Conservation (phyloP, 768 basidiomycete species). For the Boletus vermiculosoides region DNA sequence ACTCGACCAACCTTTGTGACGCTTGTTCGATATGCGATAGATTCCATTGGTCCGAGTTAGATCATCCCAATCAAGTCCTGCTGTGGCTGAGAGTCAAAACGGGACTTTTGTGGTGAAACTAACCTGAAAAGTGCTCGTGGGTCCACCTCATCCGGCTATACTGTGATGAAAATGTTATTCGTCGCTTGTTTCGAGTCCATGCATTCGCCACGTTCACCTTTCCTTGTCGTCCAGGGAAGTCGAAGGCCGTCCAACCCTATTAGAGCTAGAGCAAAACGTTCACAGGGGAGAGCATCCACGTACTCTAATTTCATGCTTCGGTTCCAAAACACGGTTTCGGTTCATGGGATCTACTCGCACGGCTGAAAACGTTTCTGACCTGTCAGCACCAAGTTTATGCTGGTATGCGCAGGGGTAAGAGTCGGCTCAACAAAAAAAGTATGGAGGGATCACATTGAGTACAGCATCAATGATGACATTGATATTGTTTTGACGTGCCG, state of each 20-base stretch:
- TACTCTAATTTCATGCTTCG: conserved; percentile 66
- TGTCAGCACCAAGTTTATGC: conserved; percentile 87
- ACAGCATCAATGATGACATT: conserved; percentile 85
- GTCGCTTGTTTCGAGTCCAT: conserved; percentile 2
- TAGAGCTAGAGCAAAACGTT: conserved; percentile 3
- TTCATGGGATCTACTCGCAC: conserved; percentile 70
- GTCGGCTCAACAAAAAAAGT: not conserved
- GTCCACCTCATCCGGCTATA: conserved; percentile 74
- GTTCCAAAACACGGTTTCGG: conserved; percentile 59
- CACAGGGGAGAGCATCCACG: conserved; percentile 5
- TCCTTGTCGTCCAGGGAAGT: conserved; percentile 72
- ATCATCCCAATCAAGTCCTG: conserved; percentile 86
- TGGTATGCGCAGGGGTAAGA: conserved; percentile 27
- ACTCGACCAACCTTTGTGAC: conserved; percentile 77
- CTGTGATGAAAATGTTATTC: conserved; percentile 35
- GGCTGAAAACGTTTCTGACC: conserved; percentile 63
- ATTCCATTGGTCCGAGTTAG: conserved; percentile 59
- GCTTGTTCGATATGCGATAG: conserved; percentile 66
- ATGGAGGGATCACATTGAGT: conserved; percentile 60
- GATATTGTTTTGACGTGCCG: conserved; percentile 67
- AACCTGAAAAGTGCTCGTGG: conserved; percentile 78
- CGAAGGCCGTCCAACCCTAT: conserved; percentile 85
- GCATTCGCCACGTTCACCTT: conserved; percentile 47
- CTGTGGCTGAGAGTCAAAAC: not conserved
- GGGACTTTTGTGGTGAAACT: not conserved